Evolutionary conservation across 2,329 filamentous ascomycete species (phyloP).

Genomic region (Monosporascus ibericus): DNA sequence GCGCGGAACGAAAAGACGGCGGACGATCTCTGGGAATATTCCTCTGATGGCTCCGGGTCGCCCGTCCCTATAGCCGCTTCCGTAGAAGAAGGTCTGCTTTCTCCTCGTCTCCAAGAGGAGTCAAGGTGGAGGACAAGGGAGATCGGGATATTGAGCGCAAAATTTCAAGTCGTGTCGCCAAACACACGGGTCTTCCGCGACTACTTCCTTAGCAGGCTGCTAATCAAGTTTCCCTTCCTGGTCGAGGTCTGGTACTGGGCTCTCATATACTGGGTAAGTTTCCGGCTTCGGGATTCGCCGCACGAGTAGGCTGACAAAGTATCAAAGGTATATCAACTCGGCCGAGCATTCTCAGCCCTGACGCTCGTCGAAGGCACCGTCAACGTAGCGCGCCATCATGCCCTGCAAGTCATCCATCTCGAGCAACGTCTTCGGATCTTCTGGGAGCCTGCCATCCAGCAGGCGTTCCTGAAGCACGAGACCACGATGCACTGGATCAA

Average conservation of each 20-base stretch:
- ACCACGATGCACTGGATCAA: slow-evolving; percentile 63
- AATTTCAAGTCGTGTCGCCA: slow-evolving; percentile 47
- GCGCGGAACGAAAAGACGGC: slow-evolving; percentile 2
- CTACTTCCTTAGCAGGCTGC: slow-evolving; percentile 55
- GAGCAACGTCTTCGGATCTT: slow-evolving; percentile 61
- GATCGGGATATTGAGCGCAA: slow-evolving; percentile 35
- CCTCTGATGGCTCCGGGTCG: not conserved
- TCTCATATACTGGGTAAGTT: slow-evolving; percentile 66
- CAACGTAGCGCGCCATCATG: slow-evolving; percentile 61
- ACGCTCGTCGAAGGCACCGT: slow-evolving; percentile 64
- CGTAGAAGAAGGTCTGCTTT: slow-evolving; percentile 38
- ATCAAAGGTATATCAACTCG: slow-evolving; percentile 65
- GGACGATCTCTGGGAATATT: not conserved
- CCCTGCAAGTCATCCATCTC: slow-evolving; percentile 60
- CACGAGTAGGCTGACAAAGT: not conserved
- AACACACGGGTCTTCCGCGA: slow-evolving; percentile 56
- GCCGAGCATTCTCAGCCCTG: slow-evolving; percentile 64
- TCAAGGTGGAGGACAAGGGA: slow-evolving; percentile 8
- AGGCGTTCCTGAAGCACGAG: slow-evolving; percentile 41
- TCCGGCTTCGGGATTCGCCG: not conserved
- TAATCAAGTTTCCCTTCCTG: slow-evolving; percentile 64
- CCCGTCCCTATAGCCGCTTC: slow-evolving; percentile 31
- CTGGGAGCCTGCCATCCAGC: slow-evolving; percentile 48
- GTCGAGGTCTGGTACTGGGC: slow-evolving; percentile 75
- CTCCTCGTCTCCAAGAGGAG: slow-evolving; percentile 18